phyloP scores from a whole-genome alignment of 805 yeast species.

The Osmozyma mogii region DNA sequence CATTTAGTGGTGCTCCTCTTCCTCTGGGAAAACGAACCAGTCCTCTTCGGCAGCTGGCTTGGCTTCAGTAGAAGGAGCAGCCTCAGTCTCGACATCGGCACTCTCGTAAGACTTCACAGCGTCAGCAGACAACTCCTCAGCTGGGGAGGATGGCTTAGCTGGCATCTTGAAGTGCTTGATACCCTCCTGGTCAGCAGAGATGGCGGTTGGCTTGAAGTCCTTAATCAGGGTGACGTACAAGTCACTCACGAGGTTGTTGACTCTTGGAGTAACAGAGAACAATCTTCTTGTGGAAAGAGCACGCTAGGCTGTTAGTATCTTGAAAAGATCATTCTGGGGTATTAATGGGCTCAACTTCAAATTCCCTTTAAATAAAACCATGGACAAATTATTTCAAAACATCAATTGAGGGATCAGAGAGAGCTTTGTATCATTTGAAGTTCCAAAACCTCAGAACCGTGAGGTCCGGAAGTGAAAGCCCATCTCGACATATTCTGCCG shows the following conservation, averaged over 20 bases:
- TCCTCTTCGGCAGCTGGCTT: slow-evolving; percentile 52
- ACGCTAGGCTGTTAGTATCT: slow-evolving; percentile 15
- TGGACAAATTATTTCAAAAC: no score
- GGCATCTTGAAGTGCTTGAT: slow-evolving; percentile 84
- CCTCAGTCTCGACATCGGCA: slow-evolving; percentile 62
- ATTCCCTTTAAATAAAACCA: no score
- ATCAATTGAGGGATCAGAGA: no score
- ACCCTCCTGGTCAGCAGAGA: slow-evolving; percentile 68
- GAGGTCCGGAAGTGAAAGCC: no score
- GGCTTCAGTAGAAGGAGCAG: slow-evolving; percentile 23
- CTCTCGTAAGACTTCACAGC: slow-evolving; percentile 63
- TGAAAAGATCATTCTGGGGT: no score
- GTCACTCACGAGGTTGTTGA: slow-evolving; percentile 65
- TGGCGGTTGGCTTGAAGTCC: slow-evolving; percentile 78
- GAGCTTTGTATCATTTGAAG: no score
- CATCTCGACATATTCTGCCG: no score
- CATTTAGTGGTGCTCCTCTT: slow-evolving; percentile 46
- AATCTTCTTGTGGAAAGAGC: slow-evolving; percentile 30
- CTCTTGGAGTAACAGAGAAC: slow-evolving; percentile 35
- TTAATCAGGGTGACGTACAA: slow-evolving; percentile 82
- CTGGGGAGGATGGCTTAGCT: slow-evolving; percentile 67
- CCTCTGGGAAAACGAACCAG: slow-evolving; percentile 76
- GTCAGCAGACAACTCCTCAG: slow-evolving; percentile 60
- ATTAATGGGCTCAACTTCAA: no score
- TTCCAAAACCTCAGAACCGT: no score